Conservation (phyloP, 306 rosid genomes). For the Quercus gilva region DNA sequence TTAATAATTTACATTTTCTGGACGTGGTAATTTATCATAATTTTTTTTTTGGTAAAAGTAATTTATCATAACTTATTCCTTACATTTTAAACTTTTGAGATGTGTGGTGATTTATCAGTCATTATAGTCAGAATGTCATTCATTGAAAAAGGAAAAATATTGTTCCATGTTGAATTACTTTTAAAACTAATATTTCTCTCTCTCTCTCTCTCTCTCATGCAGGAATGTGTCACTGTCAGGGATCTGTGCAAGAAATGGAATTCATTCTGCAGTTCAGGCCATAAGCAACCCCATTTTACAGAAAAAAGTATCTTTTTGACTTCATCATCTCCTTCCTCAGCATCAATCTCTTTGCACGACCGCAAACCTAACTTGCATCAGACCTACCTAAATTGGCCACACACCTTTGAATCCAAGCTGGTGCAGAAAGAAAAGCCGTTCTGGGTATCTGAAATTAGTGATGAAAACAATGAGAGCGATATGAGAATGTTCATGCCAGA, state of each 20-base stretch:
- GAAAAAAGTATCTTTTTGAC: conserved; percentile 39
- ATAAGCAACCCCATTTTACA: conserved; percentile 29
- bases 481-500: conserved; percentile 51
- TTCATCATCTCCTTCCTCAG: conserved; percentile 40
- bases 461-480: conserved; percentile 37
- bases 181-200: not conserved
- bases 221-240: conserved; percentile 49
- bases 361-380: conserved; percentile 28
- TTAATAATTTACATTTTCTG: too few relatives aligned
- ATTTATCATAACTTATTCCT: too few relatives aligned
- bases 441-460: conserved; percentile 45
- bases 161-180: not conserved
- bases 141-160: not conserved
- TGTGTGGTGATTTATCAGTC: too few relatives aligned
- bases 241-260: conserved; percentile 71
- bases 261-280: conserved; percentile 59
- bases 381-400: conserved; percentile 35
- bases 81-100: too few relatives aligned
- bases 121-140: too few relatives aligned
- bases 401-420: conserved; percentile 46
- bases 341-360: conserved; percentile 36
- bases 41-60: too few relatives aligned
- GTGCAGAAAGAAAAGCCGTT: conserved; percentile 51
- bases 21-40: too few relatives aligned
- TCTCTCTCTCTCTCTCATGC: conserved; percentile 20